phyloP scores from a whole-genome alignment of 192 early-diverging fungal species.

The Dispira simplex region DNA sequence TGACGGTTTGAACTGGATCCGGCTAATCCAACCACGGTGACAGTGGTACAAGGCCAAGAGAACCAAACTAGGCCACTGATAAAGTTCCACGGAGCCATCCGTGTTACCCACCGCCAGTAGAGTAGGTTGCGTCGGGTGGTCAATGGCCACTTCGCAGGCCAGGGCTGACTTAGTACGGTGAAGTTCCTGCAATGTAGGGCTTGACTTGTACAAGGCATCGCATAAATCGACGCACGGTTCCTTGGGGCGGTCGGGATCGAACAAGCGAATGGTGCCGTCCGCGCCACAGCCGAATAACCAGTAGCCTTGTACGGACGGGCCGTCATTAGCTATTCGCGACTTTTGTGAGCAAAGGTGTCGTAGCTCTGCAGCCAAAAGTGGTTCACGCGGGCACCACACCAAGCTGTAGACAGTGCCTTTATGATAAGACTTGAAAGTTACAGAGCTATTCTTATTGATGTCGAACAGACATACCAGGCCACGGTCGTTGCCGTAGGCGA shows the following conservation, averaged over 20 bases:
- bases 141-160: slow-evolving; percentile 2
- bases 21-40: slow-evolving; percentile 9
- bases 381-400: not conserved
- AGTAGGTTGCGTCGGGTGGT: not conserved
- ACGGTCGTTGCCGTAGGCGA: not conserved
- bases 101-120: slow-evolving; percentile 3
- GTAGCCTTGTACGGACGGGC: not conserved
- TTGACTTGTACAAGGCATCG: not conserved
- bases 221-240: not conserved
- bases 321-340: not conserved
- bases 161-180: not conserved
- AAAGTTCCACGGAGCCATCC: slow-evolving; percentile 8
- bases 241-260: not conserved
- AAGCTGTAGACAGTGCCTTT: not conserved
- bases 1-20: not conserved
- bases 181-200: not conserved
- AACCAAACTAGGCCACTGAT: not conserved
- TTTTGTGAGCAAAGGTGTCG: not conserved
- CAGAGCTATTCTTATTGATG: not conserved
- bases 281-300: not conserved
- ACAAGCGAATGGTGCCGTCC: not conserved
- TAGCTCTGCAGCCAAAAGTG: not conserved
- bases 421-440: not conserved
- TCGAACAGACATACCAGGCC: not conserved
- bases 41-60: not conserved